Percentiles rank a stretch among this genome's conserved stretches.
These are phyloP conservation scores for Blastobotrys illinoisensis DNA, from an alignment of 1,139 yeast species.

Conservation along the genomic window DNA sequence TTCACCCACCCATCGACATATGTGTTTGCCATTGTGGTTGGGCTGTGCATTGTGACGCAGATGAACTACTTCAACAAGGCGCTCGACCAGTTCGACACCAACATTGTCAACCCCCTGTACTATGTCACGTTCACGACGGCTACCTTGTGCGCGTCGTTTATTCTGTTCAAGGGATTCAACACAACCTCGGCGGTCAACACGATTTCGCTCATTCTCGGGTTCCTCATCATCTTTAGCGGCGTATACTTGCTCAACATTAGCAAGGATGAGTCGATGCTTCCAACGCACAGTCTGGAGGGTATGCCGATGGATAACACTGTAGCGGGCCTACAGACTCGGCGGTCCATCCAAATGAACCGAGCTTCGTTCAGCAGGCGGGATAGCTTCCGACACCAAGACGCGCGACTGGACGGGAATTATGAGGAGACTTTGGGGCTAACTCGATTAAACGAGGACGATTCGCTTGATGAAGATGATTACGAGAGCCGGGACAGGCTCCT, in stretches of 20 bases:
- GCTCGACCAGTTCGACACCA: slow-evolving; percentile 86
- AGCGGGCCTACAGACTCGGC: slow-evolving; percentile 69
- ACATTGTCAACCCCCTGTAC: slow-evolving; percentile 85
- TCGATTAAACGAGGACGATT: slow-evolving; percentile 29
- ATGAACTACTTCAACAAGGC: slow-evolving; percentile 95
- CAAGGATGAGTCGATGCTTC: slow-evolving; percentile 34
- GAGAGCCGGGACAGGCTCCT: slow-evolving; percentile 6
- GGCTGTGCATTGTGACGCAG: slow-evolving; percentile 77
- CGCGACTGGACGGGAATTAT: slow-evolving; percentile 25
- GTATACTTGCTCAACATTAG: slow-evolving; percentile 79
- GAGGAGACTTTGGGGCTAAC: slow-evolving; percentile 36
- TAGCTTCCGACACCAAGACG: slow-evolving; percentile 29
- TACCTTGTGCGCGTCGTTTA: slow-evolving; percentile 80
- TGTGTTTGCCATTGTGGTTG: slow-evolving; percentile 72
- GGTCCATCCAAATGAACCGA: slow-evolving; percentile 43
- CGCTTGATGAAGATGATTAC: slow-evolving; percentile 18
- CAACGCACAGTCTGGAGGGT: slow-evolving; percentile 59
- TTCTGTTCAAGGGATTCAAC: slow-evolving; percentile 81
- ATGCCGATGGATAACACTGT: slow-evolving; percentile 84
- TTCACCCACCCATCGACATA: slow-evolving; percentile 81
- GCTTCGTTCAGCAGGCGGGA: slow-evolving; percentile 32
- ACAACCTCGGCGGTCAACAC: slow-evolving; percentile 76
- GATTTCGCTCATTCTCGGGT: slow-evolving; percentile 81
- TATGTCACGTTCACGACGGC: slow-evolving; percentile 90
- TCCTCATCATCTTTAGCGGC: slow-evolving; percentile 80